Evolutionary conservation across 2,329 filamentous ascomycete genomes (phyloP).

Genomic region (Sclerotinia borealis): DNA sequence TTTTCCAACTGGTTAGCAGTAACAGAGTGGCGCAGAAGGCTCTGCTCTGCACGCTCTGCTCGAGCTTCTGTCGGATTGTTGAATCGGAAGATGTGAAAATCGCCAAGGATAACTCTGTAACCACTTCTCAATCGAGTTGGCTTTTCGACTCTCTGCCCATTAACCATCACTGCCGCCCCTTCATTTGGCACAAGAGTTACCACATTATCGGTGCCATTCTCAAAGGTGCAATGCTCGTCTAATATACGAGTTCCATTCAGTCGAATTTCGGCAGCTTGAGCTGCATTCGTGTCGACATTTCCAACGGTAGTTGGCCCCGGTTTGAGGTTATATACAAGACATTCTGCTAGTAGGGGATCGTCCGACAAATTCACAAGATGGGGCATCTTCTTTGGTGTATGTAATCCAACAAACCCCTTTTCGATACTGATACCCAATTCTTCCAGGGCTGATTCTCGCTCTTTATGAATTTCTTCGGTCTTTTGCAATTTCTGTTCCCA

Average conservation of each 20-base stretch:
- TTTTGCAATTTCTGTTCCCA: conserved; percentile 96
- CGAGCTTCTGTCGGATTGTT: conserved; percentile 96
- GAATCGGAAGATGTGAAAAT: conserved; percentile 98
- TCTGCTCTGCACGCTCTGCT: conserved; percentile 84
- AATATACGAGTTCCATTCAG: conserved; percentile 91
- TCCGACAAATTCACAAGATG: conserved; percentile 98
- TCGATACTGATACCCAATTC: conserved; percentile 98
- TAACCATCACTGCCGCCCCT: conserved; percentile 97
- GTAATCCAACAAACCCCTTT: conserved; percentile 92
- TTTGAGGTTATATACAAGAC: conserved; percentile 96
- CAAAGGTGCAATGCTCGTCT: conserved; percentile 87
- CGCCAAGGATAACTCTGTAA: conserved; percentile 89
- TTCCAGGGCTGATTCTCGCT: conserved; percentile 88
- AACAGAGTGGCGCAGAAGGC: conserved; percentile 76
- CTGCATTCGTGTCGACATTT: conserved; percentile 78
- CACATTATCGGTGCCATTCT: conserved; percentile 75
- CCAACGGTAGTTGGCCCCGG: conserved; percentile 91
- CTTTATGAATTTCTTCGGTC: conserved; percentile 96
- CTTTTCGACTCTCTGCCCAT: conserved; percentile 82
- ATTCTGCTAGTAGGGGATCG: conserved; percentile 88
- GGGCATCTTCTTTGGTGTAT: conserved; percentile 98
- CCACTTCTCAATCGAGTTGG: conserved; percentile 83
- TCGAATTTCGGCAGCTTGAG: conserved; percentile 76
- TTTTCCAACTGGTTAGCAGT: conserved; percentile 55
- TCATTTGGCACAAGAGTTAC: conserved; percentile 88